Conservation (phyloP, 1,284 basidiomycete genomes). For the Sporisorium sorghi region DNA sequence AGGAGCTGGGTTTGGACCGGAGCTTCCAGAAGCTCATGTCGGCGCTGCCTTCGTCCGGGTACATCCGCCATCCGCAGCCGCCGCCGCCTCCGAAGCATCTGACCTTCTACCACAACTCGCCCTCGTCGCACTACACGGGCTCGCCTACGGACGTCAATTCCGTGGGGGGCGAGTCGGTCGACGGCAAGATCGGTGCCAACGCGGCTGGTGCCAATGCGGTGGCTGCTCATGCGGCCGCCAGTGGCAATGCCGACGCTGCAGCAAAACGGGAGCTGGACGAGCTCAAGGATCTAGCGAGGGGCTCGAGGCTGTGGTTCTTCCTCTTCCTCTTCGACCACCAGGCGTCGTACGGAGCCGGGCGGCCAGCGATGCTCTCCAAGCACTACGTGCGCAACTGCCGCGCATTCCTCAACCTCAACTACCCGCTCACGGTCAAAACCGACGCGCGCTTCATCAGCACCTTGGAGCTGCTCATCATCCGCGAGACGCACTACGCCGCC, state of each 20-base stretch:
- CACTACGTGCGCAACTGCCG: slow-evolving; percentile 87
- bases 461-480: slow-evolving; percentile 84
- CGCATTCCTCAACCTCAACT: slow-evolving; percentile 81
- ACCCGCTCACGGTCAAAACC: slow-evolving; percentile 85
- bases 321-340: slow-evolving; percentile 86
- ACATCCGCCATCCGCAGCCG: slow-evolving; percentile 30
- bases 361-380: slow-evolving; percentile 82
- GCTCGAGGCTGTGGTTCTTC: slow-evolving; percentile 89
- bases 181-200: slow-evolving; percentile 23
- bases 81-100: slow-evolving; percentile 33
- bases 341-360: slow-evolving; percentile 89
- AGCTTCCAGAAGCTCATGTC: slow-evolving; percentile 84
- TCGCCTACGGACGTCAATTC: slow-evolving; percentile 41
- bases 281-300: slow-evolving; percentile 39
- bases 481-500: slow-evolving; percentile 88
- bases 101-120: slow-evolving; percentile 46
- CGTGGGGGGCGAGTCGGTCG: slow-evolving; percentile 22
- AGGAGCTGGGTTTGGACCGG: slow-evolving; percentile 89
- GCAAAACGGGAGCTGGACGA: slow-evolving; percentile 39
- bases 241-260: slow-evolving; percentile 17
- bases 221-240: slow-evolving; percentile 22
- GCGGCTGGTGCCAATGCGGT: slow-evolving; percentile 25
- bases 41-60: slow-evolving; percentile 19
- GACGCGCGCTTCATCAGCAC: slow-evolving; percentile 87
- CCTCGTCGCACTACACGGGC: slow-evolving; percentile 74